Percentiles rank a stretch among this genome's conserved stretches.
phyloP scores from a whole-genome alignment of 1,284 basidiomycete genomes.

The Trichosporon sp. region DNA sequence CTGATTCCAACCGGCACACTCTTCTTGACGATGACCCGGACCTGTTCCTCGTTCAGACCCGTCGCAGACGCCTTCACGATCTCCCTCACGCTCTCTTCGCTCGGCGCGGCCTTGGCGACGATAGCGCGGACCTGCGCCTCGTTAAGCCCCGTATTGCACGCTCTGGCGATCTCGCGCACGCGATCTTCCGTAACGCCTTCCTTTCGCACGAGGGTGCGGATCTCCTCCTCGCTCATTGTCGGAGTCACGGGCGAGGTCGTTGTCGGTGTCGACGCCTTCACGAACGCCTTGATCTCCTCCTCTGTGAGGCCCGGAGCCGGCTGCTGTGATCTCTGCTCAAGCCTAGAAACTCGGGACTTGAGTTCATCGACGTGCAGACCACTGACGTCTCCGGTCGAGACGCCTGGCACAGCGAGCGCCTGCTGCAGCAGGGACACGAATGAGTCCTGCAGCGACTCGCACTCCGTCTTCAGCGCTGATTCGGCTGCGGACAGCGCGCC shows the following conservation, averaged over 20 bases:
- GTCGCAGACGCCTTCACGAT: neutral
- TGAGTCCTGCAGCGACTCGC: slow-evolving; percentile 11
- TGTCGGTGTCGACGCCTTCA: neutral
- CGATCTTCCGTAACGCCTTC: neutral
- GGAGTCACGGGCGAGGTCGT: neutral
- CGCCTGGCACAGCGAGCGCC: slow-evolving; percentile 16
- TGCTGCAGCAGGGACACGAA: slow-evolving; percentile 20
- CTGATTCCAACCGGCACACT: neutral
- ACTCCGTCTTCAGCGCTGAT: neutral
- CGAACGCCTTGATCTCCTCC: neutral
- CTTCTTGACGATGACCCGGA: neutral
- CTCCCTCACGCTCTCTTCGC: slow-evolving; percentile 1
- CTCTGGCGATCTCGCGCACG: neutral
- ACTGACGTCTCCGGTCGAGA: neutral
- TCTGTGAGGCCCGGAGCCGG: neutral
- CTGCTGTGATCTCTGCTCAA: neutral
- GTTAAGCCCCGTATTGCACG: neutral
- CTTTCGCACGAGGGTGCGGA: neutral
- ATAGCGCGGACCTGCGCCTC: neutral
- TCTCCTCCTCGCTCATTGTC: neutral
- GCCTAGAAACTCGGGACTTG: neutral
- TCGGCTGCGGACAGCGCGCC: slow-evolving; percentile 15
- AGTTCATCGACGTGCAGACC: slow-evolving; percentile 13
- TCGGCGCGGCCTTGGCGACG: neutral
- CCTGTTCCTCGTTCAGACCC: neutral